Conservation (phyloP, 1,139 yeast genomes). For the Blastobotrys buckinghamii region DNA sequence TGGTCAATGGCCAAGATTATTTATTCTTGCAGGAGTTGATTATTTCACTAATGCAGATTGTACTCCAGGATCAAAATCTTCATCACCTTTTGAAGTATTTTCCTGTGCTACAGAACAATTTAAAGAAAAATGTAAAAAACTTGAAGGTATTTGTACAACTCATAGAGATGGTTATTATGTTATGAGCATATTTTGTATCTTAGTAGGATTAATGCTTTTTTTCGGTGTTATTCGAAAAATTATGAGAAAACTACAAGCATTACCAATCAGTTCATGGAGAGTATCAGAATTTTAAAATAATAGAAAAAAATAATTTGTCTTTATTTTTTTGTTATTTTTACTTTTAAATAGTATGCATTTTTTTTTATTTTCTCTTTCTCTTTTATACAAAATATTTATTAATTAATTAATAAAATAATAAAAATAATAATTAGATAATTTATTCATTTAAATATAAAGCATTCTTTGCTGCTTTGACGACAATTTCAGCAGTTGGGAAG, state of each 20-base stretch:
- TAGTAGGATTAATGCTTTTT: slow-evolving; percentile 60
- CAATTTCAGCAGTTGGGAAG: slow-evolving; percentile 93
- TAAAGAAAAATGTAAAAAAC: slow-evolving; percentile 45
- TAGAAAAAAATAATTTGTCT: background rate
- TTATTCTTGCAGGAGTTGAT: slow-evolving; percentile 76
- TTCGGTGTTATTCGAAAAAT: slow-evolving; percentile 60
- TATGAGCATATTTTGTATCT: slow-evolving; percentile 67
- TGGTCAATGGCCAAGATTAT: slow-evolving; percentile 93
- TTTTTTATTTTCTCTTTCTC: slow-evolving; percentile 17
- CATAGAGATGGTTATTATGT: slow-evolving; percentile 78
- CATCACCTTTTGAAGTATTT: slow-evolving; percentile 16
- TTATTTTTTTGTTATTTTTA: background rate
- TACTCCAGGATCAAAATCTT: slow-evolving; percentile 25
- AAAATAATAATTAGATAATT: background rate
- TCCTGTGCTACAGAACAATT: slow-evolving; percentile 39
- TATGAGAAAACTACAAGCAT: slow-evolving; percentile 49
- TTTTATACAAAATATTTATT: no score
- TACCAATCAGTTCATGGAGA: slow-evolving; percentile 69
- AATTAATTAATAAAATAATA: background rate
- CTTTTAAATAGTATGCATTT: slow-evolving; percentile 21
- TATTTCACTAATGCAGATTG: slow-evolving; percentile 65
- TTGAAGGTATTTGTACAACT: slow-evolving; percentile 52
- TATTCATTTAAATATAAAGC: slow-evolving; percentile 62
- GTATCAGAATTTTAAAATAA: slow-evolving; percentile 29
- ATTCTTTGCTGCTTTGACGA: slow-evolving; percentile 85